These are phyloP conservation scores for Carpinus viminea DNA, from an alignment of 306 rosid genomes.

Conservation along the genomic window DNA sequence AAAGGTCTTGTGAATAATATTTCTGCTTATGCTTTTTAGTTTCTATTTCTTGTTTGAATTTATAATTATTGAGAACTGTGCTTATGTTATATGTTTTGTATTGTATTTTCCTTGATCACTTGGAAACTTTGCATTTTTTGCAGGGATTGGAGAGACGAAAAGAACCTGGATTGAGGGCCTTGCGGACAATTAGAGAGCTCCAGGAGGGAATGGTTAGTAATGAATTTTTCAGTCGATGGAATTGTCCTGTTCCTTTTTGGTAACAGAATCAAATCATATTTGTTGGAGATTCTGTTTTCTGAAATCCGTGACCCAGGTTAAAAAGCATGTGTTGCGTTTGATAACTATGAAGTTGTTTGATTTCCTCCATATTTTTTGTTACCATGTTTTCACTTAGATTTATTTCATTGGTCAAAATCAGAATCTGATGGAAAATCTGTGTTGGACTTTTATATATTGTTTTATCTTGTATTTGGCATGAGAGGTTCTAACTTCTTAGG, in stretches of 20 bases:
- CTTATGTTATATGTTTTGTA: not conserved
- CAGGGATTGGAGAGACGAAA: constrained; percentile 70
- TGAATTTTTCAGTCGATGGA: constrained; percentile 16
- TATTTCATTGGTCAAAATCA: not conserved
- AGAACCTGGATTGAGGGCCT: constrained; percentile 78
- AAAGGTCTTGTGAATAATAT: constrained; percentile 46
- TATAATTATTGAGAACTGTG: not conserved
- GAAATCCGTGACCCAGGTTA: not conserved
- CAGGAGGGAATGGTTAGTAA: constrained; percentile 81
- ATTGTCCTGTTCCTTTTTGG: not conserved
- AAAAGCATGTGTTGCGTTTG: not conserved
- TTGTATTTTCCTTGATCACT: constrained; percentile 15
- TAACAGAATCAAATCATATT: not conserved
- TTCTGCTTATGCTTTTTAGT: constrained; percentile 6
- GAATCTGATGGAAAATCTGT: not conserved
- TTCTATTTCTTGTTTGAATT: constrained; percentile 21
- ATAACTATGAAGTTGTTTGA: constrained; percentile 3
- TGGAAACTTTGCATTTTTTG: constrained; percentile 22
- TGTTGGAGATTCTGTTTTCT: not conserved
- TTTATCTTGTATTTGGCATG: not conserved
- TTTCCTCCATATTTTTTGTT: constrained; percentile 20
- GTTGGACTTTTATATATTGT: not conserved
- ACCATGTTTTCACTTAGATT: constrained; percentile 4
- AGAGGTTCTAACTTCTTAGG: not conserved
- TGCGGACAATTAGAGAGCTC: constrained; percentile 65